Base-by-base conservation (phyloP, 306 rosid genomes). In the Sesbania bispinosa region DNA sequence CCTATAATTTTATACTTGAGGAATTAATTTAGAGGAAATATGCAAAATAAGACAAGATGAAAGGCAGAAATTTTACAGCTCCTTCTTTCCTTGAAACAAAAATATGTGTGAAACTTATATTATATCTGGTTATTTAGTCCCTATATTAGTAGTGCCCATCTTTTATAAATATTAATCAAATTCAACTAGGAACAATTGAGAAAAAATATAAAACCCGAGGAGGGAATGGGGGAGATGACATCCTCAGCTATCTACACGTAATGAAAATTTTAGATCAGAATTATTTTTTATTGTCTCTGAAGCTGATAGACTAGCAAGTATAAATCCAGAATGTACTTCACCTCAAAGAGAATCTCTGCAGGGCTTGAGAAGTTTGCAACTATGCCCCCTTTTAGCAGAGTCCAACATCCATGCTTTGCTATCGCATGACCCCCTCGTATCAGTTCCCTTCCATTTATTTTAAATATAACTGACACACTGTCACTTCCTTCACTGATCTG, bases 391-490 rank as follows among this genome's bases (percentile, higher is more conserved):
- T 86, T 90, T 21, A 90, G 82, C 58, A 86, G 68, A 33, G 74
- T 77, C 96, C 96, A 90, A 54, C 94, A 90, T 23, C 96, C 92
- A 33, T 82, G 78, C 6, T 81, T 79, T 19, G 90, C 92, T 27
- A 62, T 65, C 18, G 77, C 87, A 5, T 68, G 71, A 0, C 92
- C 96, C 55, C 84, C 90, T 51, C 53, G 55, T 21, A 77, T 62
- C 67, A 63, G 19, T 21, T 79, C 75, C 32, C 81, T 69, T 20
- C 68, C 80, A 11, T 73, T 50, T 5, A 43, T 71, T 75, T 47
- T 86, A 26, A 90, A 82, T 11, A 88, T n/a, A 52, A 77, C 89
- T 7, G 82, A 76, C 15, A 90, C 83, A 15, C 2, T 72, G 41
- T 84, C 89, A 79, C 69, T 84, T 77, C 89, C 93, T 79, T 88